Evolutionary conservation across 768 basidiomycete genomes (phyloP), one percentile per base, ranked within the genome.

Genomic region (Boletus subparvulus): DNA sequence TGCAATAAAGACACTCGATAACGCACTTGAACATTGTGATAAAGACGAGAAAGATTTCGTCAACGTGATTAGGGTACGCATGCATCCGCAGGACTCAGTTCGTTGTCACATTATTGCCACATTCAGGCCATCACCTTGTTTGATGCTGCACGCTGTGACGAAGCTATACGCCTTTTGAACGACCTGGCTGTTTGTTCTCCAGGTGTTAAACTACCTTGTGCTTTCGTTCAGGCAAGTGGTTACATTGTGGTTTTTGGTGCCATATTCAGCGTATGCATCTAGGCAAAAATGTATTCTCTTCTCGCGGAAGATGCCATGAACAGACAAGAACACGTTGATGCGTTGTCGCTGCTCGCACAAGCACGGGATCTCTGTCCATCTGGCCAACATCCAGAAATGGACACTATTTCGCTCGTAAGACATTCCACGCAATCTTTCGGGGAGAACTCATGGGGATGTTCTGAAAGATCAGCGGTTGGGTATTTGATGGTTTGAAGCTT

Each of bases 321-420:
- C 5, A 35, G 14, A 32, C 50, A 1, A 19, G 50, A 64, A 4
- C 46, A 55, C 8, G 6, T 11, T 11, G 21, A 19, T 3, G 62
- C 59, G 1, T 40, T 51, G 50, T 1, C 17, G 2, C 40, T 64
- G 13, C 36, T 61, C 3, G 35, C 8, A 5, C 50, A 32, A 47
- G 65, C 52, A 33, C 56, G 59, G 16, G n/a, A 50, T 39, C 11
- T 52, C 35, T 66, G 62, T 45, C 65, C 64, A 16, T 37, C 56
- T 28, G 17, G 16, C 13, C 50, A 32, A 26, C 45, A 3, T n/a
- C 51, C 52, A 11, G 56, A 56, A 17, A 7, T 61, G 13, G 56
- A 61, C 19, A 39, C 52, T 6, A 12, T 66, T 12, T 67, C 65
- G 3, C 52, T 66, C 0, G 65, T 66, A 46, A 61, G 62, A 9